Conservation (phyloP, 75 land plant genomes). For the Picea sitchensis region DNA sequence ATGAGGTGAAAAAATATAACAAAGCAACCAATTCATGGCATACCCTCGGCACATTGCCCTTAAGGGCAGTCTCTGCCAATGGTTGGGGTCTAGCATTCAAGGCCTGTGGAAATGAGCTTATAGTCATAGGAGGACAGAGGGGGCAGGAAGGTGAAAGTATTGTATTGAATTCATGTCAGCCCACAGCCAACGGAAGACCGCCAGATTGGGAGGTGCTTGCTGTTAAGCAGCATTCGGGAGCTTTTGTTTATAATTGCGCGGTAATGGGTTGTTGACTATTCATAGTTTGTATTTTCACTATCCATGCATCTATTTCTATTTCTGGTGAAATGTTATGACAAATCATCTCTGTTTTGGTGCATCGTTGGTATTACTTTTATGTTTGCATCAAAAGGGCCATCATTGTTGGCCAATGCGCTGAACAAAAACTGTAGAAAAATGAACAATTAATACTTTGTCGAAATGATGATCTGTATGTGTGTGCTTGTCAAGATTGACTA, state of each 20-base stretch:
- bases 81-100: constrained; percentile 73
- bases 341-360: too few species aligned
- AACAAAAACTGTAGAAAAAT: too few species aligned
- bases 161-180: constrained; percentile 40
- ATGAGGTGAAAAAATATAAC: constrained; percentile 46
- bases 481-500: too few species aligned
- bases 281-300: too few species aligned
- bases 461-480: too few species aligned
- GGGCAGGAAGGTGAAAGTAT: constrained; percentile 47
- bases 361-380: too few species aligned
- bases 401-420: too few species aligned
- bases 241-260: constrained; percentile 63
- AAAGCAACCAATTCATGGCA: constrained; percentile 48
- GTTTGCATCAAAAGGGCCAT: too few species aligned
- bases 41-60: constrained; percentile 36
- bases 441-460: too few species aligned
- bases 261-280: constrained; percentile 45
- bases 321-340: too few species aligned
- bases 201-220: constrained; percentile 35
- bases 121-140: constrained; percentile 47
- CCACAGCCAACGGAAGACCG: constrained; percentile 9
- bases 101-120: constrained; percentile 36
- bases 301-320: too few species aligned
- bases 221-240: constrained; percentile 30
- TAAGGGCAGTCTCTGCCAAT: constrained; percentile 41